Percentiles rank a stretch among this genome's conserved stretches.
Conservation (phyloP, 345 rosid genomes). For the Eucalyptus albens region DNA sequence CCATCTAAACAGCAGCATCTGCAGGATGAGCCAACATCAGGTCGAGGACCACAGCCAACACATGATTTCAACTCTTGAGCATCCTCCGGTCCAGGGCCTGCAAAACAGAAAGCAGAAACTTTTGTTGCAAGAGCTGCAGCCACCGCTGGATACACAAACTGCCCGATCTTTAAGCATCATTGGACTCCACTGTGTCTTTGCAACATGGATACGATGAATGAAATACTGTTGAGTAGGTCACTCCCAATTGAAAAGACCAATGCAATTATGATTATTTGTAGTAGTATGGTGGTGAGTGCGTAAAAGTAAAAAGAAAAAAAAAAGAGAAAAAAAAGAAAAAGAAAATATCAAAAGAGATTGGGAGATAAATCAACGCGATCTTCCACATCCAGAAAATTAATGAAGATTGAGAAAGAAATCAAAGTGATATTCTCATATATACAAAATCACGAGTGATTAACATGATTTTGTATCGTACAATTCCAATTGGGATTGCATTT, state of each 20-base stretch:
- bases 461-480: too few relatives aligned
- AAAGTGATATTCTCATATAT: too few relatives aligned
- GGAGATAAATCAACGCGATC: too few relatives aligned
- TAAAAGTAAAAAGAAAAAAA: too few relatives aligned
- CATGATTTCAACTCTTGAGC: not conserved
- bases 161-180: not conserved
- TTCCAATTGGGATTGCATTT: too few relatives aligned
- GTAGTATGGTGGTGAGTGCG: too few relatives aligned
- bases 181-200: not conserved
- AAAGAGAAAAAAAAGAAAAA: accelerated
- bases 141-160: not conserved
- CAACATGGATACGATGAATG: not conserved
- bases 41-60: not conserved
- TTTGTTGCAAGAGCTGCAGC: not conserved
- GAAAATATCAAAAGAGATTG: too few relatives aligned
- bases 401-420: accelerated
- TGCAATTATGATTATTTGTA: too few relatives aligned
- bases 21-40: not conserved
- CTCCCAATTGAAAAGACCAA: too few relatives aligned
- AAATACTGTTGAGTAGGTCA: not conserved
- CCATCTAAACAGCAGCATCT: not conserved
- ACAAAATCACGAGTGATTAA: too few relatives aligned
- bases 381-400: too few relatives aligned
- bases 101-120: not conserved
- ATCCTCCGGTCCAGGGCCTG: not conserved